Evolutionary conservation across 164 flowering plant species (phyloP).

Genomic region (Vitis labrusca): DNA sequence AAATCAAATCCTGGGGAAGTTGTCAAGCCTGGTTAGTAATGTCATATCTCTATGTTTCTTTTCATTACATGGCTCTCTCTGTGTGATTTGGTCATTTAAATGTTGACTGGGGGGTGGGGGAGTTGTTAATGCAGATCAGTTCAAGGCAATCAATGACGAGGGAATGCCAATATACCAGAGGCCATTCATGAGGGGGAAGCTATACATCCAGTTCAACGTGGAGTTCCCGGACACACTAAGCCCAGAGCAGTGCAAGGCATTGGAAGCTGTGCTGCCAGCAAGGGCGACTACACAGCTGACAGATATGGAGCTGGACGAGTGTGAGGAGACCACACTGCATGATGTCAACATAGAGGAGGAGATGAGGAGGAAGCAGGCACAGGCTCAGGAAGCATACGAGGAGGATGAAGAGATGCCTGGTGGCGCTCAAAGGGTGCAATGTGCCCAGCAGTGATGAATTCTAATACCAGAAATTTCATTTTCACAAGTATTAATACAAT

Average conservation of each 20-base stretch:
- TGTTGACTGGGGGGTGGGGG: no score
- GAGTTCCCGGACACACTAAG: slow-evolving; percentile 75
- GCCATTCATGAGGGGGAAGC: slow-evolving; percentile 90
- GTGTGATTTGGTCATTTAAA: no score
- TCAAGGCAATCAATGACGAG: slow-evolving; percentile 88
- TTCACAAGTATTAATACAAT: no score
- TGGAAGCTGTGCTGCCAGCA: slow-evolving; percentile 60
- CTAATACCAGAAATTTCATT: no score
- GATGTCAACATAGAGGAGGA: slow-evolving; percentile 93
- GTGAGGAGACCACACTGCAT: slow-evolving; percentile 88
- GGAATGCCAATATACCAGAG: slow-evolving; percentile 89
- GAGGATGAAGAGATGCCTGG: slow-evolving; percentile 66
- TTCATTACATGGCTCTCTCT: no score
- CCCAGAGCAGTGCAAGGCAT: slow-evolving; percentile 59
- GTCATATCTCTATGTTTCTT: no score
- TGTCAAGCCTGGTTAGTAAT: slow-evolving; percentile 74
- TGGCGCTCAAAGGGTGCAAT: slow-evolving; percentile 74
- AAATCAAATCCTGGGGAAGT: slow-evolving; percentile 87
- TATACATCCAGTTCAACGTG: slow-evolving; percentile 82
- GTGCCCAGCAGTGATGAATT: slow-evolving; percentile 68
- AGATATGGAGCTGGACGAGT: slow-evolving; percentile 87
- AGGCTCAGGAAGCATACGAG: slow-evolving; percentile 74
- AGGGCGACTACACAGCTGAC: slow-evolving; percentile 40
- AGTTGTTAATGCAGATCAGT: slow-evolving; percentile 43
- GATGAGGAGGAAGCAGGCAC: slow-evolving; percentile 74